Base-by-base conservation (phyloP, 768 basidiomycete species). In the Rhodotorula kratochvilovae region DNA sequence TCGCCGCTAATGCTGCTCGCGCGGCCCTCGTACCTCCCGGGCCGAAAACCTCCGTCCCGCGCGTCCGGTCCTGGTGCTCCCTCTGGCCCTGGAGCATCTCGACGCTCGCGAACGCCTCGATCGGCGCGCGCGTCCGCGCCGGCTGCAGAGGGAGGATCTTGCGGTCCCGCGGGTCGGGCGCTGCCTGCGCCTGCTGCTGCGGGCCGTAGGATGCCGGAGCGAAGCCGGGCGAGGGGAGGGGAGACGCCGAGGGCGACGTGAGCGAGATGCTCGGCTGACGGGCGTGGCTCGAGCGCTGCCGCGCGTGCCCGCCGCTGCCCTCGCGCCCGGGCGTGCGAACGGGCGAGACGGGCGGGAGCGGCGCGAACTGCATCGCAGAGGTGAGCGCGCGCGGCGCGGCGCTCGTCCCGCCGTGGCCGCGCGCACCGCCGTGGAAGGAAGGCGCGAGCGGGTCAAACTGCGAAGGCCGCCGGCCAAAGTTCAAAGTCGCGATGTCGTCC, bases 71-170 rank as follows among this genome's bases (percentile, higher is more conserved):
- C 19, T 17, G 21, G 25, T 54, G 53, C 53, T 67, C 46, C 33
- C 66, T 13, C 62, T 63, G 60, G 1, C 73, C 73, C 48, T 74
- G 66, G 12, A 74, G 25, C 73, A 74, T 74, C 62, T 74, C 73
- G 33, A 70, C 62, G 27, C 65, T 67, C 43, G 73, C 73, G 42
- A 74, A 74, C 51, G 67, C 59, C 29, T 74, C 73, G 36, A 74
- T 54, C 29, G 73, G 73, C 11, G 73, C 73, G 1, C 73, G 39
- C 10, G 68, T 74, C 11, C 65, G 53, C 55, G 56, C 55, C 54
- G 42, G 53, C 61, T 51, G 63, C 35, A 65, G 62, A 21, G 68
- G 73, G 17, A 68, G 62, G 62, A 68, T 64, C 48, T 70, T 67
- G 29, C 66, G 39, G 17, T 29, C 31, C 15, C 29, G 57, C 23